phyloP scores from a whole-genome alignment of 1,139 yeast genomes.

The Diutina siamensis region DNA sequence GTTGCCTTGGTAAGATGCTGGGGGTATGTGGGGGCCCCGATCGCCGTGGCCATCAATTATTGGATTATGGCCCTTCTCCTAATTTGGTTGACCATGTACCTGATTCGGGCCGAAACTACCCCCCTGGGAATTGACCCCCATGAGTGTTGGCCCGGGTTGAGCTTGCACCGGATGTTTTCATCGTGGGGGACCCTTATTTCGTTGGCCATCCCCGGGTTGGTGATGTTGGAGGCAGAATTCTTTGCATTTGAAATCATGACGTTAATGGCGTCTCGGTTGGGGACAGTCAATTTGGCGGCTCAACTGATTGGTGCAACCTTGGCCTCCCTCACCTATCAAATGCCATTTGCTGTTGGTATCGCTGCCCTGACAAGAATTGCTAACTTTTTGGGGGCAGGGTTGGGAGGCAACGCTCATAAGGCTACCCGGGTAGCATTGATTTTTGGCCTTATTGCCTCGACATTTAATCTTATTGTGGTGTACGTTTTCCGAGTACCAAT shows the following conservation, averaged over 20 bases:
- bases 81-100: conserved; percentile 16
- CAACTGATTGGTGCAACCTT: conserved; percentile 80
- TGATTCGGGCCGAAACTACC: conserved; percentile 27
- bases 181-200: conserved; percentile 45
- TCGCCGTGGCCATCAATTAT: conserved; percentile 45
- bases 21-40: conserved; percentile 46
- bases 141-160: conserved; percentile 29
- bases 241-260: conserved; percentile 66
- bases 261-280: conserved; percentile 64
- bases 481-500: conserved; percentile 20
- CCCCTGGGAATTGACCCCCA: conserved; percentile 24
- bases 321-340: conserved; percentile 71
- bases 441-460: conserved; percentile 32
- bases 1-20: conserved; percentile 27
- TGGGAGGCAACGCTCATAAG: conserved; percentile 27
- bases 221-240: conserved; percentile 67
- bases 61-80: conserved; percentile 45
- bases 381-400: conserved; percentile 65
- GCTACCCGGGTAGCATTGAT: conserved; percentile 35
- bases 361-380: conserved; percentile 85
- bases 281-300: conserved; percentile 75
- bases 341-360: conserved; percentile 82
- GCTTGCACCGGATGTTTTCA: conserved; percentile 20
- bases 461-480: conserved; percentile 28
- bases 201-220: conserved; percentile 60